Evolutionary conservation across 257 asterid genomes (phyloP), one percentile per base, ranked within the genome.

Genomic region (Petunia secreta): DNA sequence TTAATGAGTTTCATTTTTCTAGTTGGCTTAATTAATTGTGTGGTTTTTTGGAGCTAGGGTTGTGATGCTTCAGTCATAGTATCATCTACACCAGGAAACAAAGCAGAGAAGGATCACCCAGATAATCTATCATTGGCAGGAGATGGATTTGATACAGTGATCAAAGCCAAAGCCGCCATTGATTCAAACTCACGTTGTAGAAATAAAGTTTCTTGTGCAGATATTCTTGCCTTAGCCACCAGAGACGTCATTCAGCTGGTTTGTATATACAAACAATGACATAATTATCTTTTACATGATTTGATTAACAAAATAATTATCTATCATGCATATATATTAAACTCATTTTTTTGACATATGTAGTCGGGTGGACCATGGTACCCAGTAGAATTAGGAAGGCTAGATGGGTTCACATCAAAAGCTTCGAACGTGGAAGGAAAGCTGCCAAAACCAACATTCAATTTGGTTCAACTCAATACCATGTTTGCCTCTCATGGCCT

Each of bases 41-140:
- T 10, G 1, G 1, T 52, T 38, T 1, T 46, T 1, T 8, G 34
- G 38, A 13, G 1, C 13, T 2, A 93, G 99, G 99, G 99, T 2
- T 93, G 98, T 57, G 99, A 95, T 84, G 99, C 99, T 5, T 95
- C 98, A 0, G 80, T 87, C 10, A 84, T 95, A 6, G 55, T 95
- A 59, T 92, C 94, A 15, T 93, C 99, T 8, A 85, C 94, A 1
- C 74, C 84, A 3, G 87, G 84, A 9, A 93, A 92, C 75, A 89
- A 38, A 75, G 97, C 99, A 0, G 99, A 95, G 79, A 95, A 92
- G 86, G 99, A 95, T 80, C 90, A 92, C 62, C 89, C 92, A 0
- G 98, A 93, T 77, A 95, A 95, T 58, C 74, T 93, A 34, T 95
- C 99, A 1, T 82, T 95, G 4, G 99, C 99, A n/a, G 99, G 99